Base-by-base conservation (phyloP, 352 stramenopile species). In the Aphanomyces invadans region DNA sequence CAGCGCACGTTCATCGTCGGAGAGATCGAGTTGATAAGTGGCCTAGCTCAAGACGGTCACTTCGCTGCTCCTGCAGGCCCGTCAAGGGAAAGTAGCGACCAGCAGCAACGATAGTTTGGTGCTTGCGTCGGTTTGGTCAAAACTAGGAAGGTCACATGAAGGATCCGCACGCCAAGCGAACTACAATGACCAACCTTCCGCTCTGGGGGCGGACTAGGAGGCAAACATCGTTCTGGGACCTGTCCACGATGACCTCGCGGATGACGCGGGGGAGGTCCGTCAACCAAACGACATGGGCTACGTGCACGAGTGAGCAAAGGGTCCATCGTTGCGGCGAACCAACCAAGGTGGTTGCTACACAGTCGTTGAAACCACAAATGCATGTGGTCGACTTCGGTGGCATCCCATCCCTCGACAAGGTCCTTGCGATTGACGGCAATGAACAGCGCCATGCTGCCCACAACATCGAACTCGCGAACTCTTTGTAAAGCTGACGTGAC, bases 231-330 rank as follows among this genome's bases (percentile, higher is more conserved):
- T 19, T 11, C 17, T 52, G 17, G 4, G 59, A 42, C 15, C 11
- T 5, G 15, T 55, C 42, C 7, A 54, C 19, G 4, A 67, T 26
- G 45, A 57, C 56, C 21, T 57, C 33, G 10, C 17, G 2, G 29
- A 67, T 44, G 23, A 51, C 33, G 4, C 36, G 42, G 33, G 21
- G 25, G 5, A 44, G 2, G 17, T 28, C 7, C 19, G 60, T 57
- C 21, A 11, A 42, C 60, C 60, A 67, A 11, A 57, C 60, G 4
- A 67, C 42, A 32, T 67, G 60, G 15, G 60, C 60, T 67, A 59
- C 19, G 21, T 52, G 2, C 4, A 36, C 26, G 4, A 19, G 11
- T 5, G 19, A 36, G 3, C 1, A 19, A n/a, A 15, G 31, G 4
- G 33, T 28, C 29, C 11, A 9, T 32, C 28, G 49, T 31, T 26